Base-by-base conservation (phyloP, 495 filamentous ascomycete species). In the Aspergillus sclerotiicarbonarius region DNA sequence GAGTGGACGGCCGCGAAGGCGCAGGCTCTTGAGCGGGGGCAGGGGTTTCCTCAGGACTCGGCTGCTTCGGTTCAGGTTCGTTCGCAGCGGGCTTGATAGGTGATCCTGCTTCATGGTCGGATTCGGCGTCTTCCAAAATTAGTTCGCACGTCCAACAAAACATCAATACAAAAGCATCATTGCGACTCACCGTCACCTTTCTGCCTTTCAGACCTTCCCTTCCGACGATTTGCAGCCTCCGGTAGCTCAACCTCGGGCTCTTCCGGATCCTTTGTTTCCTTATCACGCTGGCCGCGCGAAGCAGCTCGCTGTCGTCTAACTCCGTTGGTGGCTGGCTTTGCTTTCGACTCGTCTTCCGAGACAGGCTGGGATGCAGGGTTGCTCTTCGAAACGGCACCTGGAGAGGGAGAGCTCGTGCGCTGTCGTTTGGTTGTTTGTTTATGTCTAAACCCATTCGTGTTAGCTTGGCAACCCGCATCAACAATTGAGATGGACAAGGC, bases 401-500 rank as follows among this genome's bases (percentile, higher is more conserved):
- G 82, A 16, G 88, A 90, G 20, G 84, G 82, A 18, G 91, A 95
- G 58, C 77, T 79, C 19, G 90, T 94, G 50, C 90, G 83, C 64
- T 87, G 90, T 56, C 91, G 80, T 65, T 86, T 86, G n/a, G 75
- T 61, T 20, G 78, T 74, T 64, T 83, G 76, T 61, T 82, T 84
- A 52, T 72, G 73, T 21, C 83, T 86, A 62, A 46, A 49, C 6
- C 12, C 1, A n/a, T 43, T 54, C 10, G 29, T 30, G 60, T 75
- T 61, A 75, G 67, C 46, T 29, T 55, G 15, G 6, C 25, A 51
- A 59, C 53, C 41, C 53, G 52, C 49, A 8, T 32, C 18, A 29
- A 51, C 16, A 8, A 1, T 39, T 7, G 10, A 8, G 16, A n/a
- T 1, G 56, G 58, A 29, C 57, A 53, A 55, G 15, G 9, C 4